Conservation (phyloP, 768 basidiomycete species). For the Rhizopogon roseolus region DNA sequence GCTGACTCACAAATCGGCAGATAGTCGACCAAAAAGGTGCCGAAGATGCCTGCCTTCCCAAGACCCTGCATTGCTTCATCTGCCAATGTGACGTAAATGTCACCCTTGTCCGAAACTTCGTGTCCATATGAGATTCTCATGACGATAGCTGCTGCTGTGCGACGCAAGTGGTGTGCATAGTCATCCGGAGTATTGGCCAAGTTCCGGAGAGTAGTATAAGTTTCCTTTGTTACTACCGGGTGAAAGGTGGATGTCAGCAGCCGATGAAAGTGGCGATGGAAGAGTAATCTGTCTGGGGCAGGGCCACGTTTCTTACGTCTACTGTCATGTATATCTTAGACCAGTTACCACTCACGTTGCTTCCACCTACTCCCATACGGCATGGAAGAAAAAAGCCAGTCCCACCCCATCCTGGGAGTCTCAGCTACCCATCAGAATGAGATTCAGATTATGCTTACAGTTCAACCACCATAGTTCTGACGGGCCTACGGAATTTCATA, state of each 20-base stretch:
- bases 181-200: slow-evolving; percentile 31
- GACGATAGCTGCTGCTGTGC: slow-evolving; percentile 33
- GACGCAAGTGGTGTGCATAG: slow-evolving; percentile 33
- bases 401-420: slow-evolving; percentile 39
- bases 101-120: slow-evolving; percentile 30
- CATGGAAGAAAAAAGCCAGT: slow-evolving; percentile 41
- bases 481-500: slow-evolving; percentile 23
- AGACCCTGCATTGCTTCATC: slow-evolving; percentile 33
- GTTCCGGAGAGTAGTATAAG: slow-evolving; percentile 32
- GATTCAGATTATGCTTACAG: slow-evolving; percentile 24
- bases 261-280: slow-evolving; percentile 33
- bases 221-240: slow-evolving; percentile 26
- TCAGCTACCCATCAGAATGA: not conserved
- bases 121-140: slow-evolving; percentile 39
- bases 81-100: slow-evolving; percentile 36
- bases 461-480: slow-evolving; percentile 37
- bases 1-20: slow-evolving; percentile 24
- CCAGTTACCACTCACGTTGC: slow-evolving; percentile 11
- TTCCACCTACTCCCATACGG: slow-evolving; percentile 32
- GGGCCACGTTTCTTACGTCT: not conserved
- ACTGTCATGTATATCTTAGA: not conserved
- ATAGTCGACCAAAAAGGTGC: slow-evolving; percentile 38
- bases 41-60: slow-evolving; percentile 35
- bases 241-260: slow-evolving; percentile 21
- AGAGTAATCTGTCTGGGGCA: slow-evolving; percentile 26